Base-by-base conservation (phyloP, 495 filamentous ascomycete species). In the Pyrenula massariospora region DNA sequence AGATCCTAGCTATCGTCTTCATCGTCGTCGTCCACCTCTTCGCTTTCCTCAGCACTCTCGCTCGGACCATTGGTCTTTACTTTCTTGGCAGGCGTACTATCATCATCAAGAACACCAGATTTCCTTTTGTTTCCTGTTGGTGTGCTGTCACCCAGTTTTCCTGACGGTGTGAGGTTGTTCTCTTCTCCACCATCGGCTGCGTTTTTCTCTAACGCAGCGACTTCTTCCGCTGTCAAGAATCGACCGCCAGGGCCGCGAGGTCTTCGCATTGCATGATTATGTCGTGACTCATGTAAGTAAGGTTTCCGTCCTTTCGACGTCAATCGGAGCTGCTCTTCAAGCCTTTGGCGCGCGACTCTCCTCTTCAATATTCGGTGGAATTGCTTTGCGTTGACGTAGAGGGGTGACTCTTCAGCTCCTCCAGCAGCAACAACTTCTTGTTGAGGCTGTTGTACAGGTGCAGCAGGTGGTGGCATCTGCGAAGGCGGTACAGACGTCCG, bases 361-460 rank as follows among this genome's bases (percentile, higher is more conserved):
- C 93, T 79, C 73, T 98, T 98, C 53, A 98, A 70, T 56, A 98
- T 98, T 10, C 93, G 86, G 67, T 98, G 93, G 63, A 98, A 98
- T 66, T 98, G 93, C 69, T 98, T 98, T 1, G 93, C 93, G 64
- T 98, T 98, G 64, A 98, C 93, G 61, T 97, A 98, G 8, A 98
- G 75, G 0, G 93, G 93, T 3, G 93, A 91, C 68, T 98, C 93
- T 69, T 97, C 93, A 12, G 86, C 86, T 24, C 71, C 73, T 1
- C 86, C 83, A 2, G 86, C 76, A 1, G 86, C 81, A 66, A 93
- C 80, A 62, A 96, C 93, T 1, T 90, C 89, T 1, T 90, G 94
- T 51, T 88, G 89, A 56, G 83, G 87, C 58, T 81, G 82, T 58
- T 80, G 83, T 42, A 75, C 73, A 8, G 74, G 69, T 19, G 74